Evolutionary conservation across 352 stramenopile genomes (phyloP).

Genomic region (Pythium oligandrum): DNA sequence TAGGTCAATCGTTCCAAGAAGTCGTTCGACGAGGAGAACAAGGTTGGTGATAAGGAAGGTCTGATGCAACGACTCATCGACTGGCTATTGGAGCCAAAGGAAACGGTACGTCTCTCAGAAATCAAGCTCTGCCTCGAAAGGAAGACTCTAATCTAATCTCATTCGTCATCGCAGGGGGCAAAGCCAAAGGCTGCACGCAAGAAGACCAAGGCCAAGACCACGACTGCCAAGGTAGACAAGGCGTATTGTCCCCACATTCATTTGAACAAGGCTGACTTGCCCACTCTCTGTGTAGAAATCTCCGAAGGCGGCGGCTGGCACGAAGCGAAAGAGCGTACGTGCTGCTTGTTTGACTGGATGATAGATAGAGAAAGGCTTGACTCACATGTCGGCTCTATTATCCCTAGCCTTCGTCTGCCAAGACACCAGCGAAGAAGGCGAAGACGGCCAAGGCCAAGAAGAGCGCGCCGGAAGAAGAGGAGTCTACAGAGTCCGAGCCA

Average conservation of each 20-base stretch:
- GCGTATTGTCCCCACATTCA: no score
- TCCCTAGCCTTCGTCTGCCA: slow-evolving; percentile 10
- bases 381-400: neutral
- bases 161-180: no score
- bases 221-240: no score
- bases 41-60: slow-evolving; percentile 54
- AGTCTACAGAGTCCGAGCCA: slow-evolving; percentile 41
- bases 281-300: neutral
- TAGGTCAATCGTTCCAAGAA: slow-evolving; percentile 85
- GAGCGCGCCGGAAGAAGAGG: slow-evolving; percentile 31
- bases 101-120: neutral
- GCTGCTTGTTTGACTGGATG: neutral
- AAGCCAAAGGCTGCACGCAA: no score
- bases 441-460: slow-evolving; percentile 20
- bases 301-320: slow-evolving; percentile 11
- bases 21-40: slow-evolving; percentile 66
- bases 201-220: no score
- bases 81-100: slow-evolving; percentile 55
- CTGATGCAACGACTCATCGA: slow-evolving; percentile 66
- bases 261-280: no score
- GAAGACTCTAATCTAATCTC: no score
- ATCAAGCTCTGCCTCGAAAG: neutral
- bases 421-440: slow-evolving; percentile 15
- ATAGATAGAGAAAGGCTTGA: neutral
- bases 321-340: slow-evolving; percentile 24